A percentile compares a stretch with the other conserved stretches of the same genome.
phyloP scores from a whole-genome alignment of 805 yeast species.

The Lipomyces lipofer region DNA sequence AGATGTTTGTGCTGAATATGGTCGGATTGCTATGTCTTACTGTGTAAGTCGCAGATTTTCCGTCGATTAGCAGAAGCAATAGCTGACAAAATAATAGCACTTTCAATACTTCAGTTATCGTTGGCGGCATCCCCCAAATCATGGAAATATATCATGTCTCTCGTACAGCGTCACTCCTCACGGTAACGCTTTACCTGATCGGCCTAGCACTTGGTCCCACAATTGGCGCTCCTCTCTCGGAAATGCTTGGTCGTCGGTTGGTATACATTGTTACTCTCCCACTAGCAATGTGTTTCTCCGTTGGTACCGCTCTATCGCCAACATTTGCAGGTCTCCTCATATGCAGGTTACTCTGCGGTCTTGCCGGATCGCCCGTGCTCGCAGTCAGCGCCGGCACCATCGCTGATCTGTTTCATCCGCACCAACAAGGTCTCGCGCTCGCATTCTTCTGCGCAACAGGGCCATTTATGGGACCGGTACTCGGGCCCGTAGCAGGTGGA shows the following conservation, averaged over 20 bases:
- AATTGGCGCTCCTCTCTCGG: conserved; percentile 60
- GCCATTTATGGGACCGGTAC: conserved; percentile 59
- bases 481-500: conserved; percentile 51
- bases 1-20: conserved; percentile 46
- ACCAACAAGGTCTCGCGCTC: conserved; percentile 67
- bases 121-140: conserved; percentile 73
- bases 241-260: conserved; percentile 54
- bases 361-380: conserved; percentile 76
- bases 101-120: conserved; percentile 84
- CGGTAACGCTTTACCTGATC: conserved; percentile 81
- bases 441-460: conserved; percentile 63
- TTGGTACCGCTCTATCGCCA: conserved; percentile 4
- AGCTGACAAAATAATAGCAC: conserved; percentile 44
- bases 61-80: no score
- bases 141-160: conserved; percentile 68
- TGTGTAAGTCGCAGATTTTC: neutral
- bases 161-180: conserved; percentile 71
- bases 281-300: conserved; percentile 49
- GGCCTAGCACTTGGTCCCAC: conserved; percentile 73
- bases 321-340: conserved; percentile 44
- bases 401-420: conserved; percentile 68
- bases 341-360: conserved; percentile 83
- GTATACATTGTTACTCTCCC: conserved; percentile 54
- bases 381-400: conserved; percentile 85
- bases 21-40: conserved; percentile 57